Conservation (phyloP, 768 basidiomycete species). For the Suillus sp. region DNA sequence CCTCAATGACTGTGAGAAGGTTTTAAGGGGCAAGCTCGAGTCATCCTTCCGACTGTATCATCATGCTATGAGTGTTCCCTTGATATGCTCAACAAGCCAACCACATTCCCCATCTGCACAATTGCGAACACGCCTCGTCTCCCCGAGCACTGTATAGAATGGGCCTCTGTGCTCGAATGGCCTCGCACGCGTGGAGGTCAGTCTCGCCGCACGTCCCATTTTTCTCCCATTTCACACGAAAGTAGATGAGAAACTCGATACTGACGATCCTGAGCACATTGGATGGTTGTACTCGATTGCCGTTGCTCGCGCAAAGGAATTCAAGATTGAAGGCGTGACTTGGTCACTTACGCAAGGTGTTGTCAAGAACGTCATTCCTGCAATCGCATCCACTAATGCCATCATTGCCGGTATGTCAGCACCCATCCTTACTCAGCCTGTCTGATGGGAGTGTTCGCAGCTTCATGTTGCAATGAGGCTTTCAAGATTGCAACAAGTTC, state of each 20-base stretch:
- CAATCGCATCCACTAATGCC: constrained; percentile 98
- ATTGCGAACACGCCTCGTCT: constrained; percentile 98
- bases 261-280: constrained; percentile 96
- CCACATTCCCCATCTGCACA: constrained; percentile 96
- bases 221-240: constrained; percentile 14
- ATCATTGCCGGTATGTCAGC: constrained; percentile 82
- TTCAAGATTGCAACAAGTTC: constrained; percentile 98
- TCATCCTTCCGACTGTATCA: constrained; percentile 92
- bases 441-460: constrained; percentile 40
- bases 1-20: constrained; percentile 47
- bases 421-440: neutral
- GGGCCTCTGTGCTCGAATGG: constrained; percentile 99
- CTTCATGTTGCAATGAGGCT: constrained; percentile 98
- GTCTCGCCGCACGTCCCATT: constrained; percentile 15
- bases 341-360: constrained; percentile 98
- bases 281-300: constrained; percentile 89
- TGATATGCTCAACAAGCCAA: constrained; percentile 97
- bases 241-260: constrained; percentile 93
- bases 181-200: constrained; percentile 88
- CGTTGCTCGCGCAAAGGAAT: constrained; percentile 81
- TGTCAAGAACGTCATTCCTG: constrained; percentile 99
- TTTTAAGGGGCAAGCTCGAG: constrained; percentile 97
- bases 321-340: constrained; percentile 97
- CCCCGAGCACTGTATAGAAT: constrained; percentile 99
- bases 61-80: constrained; percentile 99